A percentile compares a stretch with the other conserved stretches of the same genome.
phyloP scores from a whole-genome alignment of 306 rosid genomes.

The Geum urbanum region DNA sequence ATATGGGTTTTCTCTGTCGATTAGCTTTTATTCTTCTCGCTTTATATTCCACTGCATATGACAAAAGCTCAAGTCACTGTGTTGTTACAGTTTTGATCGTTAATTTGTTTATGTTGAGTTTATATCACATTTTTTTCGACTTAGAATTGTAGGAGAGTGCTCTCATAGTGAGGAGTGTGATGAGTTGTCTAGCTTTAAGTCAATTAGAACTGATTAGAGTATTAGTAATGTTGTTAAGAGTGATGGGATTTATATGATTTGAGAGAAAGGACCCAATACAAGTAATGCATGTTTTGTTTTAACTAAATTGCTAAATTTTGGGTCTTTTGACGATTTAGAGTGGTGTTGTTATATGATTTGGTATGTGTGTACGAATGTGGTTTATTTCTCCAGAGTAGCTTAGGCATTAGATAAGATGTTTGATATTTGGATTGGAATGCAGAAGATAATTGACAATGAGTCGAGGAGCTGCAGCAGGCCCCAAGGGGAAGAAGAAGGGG shows the following conservation, averaged over 20 bases:
- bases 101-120: neutral
- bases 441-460: slow-evolving; percentile 37
- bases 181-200: neutral
- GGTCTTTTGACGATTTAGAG: neutral
- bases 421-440: neutral
- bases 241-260: too few species aligned
- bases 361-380: neutral
- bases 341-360: neutral
- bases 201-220: neutral
- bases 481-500: slow-evolving; percentile 53
- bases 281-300: too few species aligned
- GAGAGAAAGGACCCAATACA: too few species aligned
- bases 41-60: neutral
- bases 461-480: slow-evolving; percentile 37
- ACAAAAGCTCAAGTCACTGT: too few species aligned
- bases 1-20: neutral
- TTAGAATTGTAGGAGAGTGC: neutral
- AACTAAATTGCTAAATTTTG: neutral
- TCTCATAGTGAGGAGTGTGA: neutral
- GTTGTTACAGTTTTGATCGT: neutral
- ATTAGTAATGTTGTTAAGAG: too few species aligned
- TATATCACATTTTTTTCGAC: neutral
- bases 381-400: neutral
- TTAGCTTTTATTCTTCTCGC: neutral
- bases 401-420: neutral